A percentile compares a stretch with the other conserved stretches of the same genome.
phyloP scores from a whole-genome alignment of 257 asterid species.

The Penstemon davidsonii region DNA sequence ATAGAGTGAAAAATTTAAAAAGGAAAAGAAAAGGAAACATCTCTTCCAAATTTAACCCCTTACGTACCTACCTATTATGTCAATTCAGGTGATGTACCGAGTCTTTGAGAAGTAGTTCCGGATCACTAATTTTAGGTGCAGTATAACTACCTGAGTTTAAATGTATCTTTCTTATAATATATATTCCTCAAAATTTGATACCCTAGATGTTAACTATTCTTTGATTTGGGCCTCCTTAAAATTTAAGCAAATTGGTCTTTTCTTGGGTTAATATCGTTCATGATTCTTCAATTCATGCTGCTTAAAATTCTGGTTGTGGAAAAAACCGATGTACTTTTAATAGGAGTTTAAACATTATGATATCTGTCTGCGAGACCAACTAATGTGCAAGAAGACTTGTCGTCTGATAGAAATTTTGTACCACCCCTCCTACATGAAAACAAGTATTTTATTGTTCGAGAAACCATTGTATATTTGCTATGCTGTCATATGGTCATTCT shows the following conservation, averaged over 20 bases:
- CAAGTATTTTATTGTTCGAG: not conserved
- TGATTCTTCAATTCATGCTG: slow-evolving; percentile 4
- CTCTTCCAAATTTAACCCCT: not conserved
- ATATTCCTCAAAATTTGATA: not conserved
- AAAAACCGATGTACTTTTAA: not conserved
- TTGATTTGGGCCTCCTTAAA: not conserved
- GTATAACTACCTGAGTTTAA: not conserved
- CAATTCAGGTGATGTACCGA: not conserved
- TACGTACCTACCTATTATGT: not conserved
- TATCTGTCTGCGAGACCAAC: too few relatives aligned
- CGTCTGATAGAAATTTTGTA: not conserved
- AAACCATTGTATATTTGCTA: not conserved
- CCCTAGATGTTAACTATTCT: not conserved
- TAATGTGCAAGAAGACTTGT: not conserved
- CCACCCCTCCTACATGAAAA: not conserved
- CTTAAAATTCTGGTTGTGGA: not conserved
- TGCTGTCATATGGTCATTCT: not conserved
- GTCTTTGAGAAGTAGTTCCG: not conserved
- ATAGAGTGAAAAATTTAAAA: not conserved
- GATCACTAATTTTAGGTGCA: slow-evolving; percentile 1
- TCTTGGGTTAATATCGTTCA: not conserved
- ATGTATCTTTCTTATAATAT: not conserved
- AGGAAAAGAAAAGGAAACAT: not conserved
- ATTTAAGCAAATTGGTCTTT: not conserved
- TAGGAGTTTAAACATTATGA: not conserved